Evolutionary conservation across 2,329 filamentous ascomycete species (phyloP).

Genomic region (Talaromyces marneffei): DNA sequence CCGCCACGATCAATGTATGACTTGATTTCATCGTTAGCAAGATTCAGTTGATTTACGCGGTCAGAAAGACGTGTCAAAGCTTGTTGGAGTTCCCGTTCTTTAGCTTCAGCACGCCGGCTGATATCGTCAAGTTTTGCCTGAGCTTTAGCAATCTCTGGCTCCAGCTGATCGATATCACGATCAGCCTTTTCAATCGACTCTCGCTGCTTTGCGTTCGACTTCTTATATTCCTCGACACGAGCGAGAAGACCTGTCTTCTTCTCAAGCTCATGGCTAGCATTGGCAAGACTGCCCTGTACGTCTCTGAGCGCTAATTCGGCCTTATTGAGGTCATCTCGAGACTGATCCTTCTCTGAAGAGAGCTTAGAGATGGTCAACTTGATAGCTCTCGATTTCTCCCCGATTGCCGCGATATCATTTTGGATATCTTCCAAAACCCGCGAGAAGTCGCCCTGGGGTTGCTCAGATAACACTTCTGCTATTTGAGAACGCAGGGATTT

Average conservation of each 20-base stretch:
- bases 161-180: conserved; percentile 64
- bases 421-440: conserved; percentile 80
- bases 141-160: conserved; percentile 69
- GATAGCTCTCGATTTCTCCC: conserved; percentile 60
- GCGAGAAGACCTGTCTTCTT: conserved; percentile 66
- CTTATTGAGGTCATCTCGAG: conserved; percentile 59
- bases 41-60: conserved; percentile 69
- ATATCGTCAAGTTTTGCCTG: conserved; percentile 72
- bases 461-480: conserved; percentile 66
- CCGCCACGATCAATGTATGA: conserved; percentile 74
- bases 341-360: conserved; percentile 63
- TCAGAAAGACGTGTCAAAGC: conserved; percentile 66
- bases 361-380: conserved; percentile 63
- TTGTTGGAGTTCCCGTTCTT: conserved; percentile 65
- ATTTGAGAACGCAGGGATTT: conserved; percentile 67
- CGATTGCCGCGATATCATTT: conserved; percentile 61
- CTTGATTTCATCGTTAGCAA: conserved; percentile 70
- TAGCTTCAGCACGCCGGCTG: conserved; percentile 62
- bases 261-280: conserved; percentile 68
- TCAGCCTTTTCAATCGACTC: conserved; percentile 66
- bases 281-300: conserved; percentile 64
- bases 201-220: conserved; percentile 62
- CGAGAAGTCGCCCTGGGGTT: conserved; percentile 59
- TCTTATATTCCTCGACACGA: conserved; percentile 69
- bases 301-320: conserved; percentile 75